Conservation (phyloP, 257 asterid genomes). For the Cordia subcordata region DNA sequence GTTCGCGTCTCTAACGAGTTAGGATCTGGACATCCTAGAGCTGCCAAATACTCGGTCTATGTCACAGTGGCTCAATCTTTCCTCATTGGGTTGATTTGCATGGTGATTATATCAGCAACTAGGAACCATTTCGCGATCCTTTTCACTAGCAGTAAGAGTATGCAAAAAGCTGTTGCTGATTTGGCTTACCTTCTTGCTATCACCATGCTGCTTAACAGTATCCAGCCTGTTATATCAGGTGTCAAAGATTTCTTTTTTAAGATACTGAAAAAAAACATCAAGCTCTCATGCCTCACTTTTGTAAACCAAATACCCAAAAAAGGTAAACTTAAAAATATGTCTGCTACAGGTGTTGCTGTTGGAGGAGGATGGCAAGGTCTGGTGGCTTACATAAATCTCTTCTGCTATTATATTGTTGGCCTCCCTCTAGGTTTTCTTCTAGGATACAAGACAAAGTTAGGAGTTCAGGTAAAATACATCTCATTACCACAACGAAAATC, state of each 20-base stretch:
- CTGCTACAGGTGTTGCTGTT: slow-evolving; percentile 74
- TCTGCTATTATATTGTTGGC: slow-evolving; percentile 74
- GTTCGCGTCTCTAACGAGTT: slow-evolving; percentile 91
- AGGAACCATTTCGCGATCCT: slow-evolving; percentile 63
- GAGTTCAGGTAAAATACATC: slow-evolving; percentile 63
- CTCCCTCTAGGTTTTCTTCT: slow-evolving; percentile 76
- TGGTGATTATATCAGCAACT: slow-evolving; percentile 55
- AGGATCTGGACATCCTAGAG: slow-evolving; percentile 83
- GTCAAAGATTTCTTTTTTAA: not conserved
- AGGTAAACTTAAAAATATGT: not conserved
- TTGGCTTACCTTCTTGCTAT: slow-evolving; percentile 80
- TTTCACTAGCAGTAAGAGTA: slow-evolving; percentile 56
- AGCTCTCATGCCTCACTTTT: not conserved
- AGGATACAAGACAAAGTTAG: slow-evolving; percentile 65
- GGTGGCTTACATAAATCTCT: slow-evolving; percentile 76
- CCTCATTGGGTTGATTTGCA: slow-evolving; percentile 58
- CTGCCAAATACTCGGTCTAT: slow-evolving; percentile 75
- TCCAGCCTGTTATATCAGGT: slow-evolving; percentile 98
- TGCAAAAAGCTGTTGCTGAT: slow-evolving; percentile 81
- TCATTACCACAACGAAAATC: not conserved
- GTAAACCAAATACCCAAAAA: not conserved
- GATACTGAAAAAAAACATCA: not conserved
- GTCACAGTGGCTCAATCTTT: slow-evolving; percentile 66
- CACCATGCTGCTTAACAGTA: slow-evolving; percentile 82
- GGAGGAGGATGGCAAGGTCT: slow-evolving; percentile 99